Evolutionary conservation across 495 filamentous ascomycete species (phyloP), one percentile per base, ranked within the genome.

Genomic region (Talaromyces wortmannii): DNA sequence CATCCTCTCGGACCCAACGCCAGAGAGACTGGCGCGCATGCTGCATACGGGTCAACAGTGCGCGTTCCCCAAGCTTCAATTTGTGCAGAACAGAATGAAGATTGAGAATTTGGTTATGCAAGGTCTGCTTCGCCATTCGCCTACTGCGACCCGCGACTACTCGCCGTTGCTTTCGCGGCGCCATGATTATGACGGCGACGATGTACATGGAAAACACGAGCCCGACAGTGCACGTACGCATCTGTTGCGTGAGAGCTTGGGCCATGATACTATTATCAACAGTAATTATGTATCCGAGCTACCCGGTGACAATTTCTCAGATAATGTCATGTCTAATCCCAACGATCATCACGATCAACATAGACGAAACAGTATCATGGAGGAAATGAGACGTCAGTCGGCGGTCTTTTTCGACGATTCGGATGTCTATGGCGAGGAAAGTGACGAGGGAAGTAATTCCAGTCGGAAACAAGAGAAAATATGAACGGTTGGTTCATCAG

Each of bases 21-120:
- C 82, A 8, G 77, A 87, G 36, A 77, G 90, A 8, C 77, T 98
- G 16, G 89, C 84, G 6, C 78, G 86, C 31, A 97, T 97, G 94
- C 78, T 98, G 8, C 85, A 88, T 48, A 83, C 87, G 23, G 95
- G 94, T 7, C 87, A 95, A 68, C 86, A 89, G 67, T 86, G 84
- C 59, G 82, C 88, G 0, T 98, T 92, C 57, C 88, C 94, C 5
- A 95, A 95, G 67, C 74, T 97, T 31, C 85, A 91, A 59, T 97
- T 97, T 65, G 83, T 97, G 50, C 79, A 77, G 50, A 97, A 98
- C 62, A 71, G 94, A 18, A 79, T 96, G 47, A 88, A 87, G 57
- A 81, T 95, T 13, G 94, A 98, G 71, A 75, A 80, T 45, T 65
- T 88, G 16, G 87, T 96, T 59, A 87, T 95, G 66, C 69, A 79